Percentiles rank a stretch among this genome's conserved stretches.
Conservation (phyloP, 495 filamentous ascomycete genomes). For the Trichoderma gamsii region DNA sequence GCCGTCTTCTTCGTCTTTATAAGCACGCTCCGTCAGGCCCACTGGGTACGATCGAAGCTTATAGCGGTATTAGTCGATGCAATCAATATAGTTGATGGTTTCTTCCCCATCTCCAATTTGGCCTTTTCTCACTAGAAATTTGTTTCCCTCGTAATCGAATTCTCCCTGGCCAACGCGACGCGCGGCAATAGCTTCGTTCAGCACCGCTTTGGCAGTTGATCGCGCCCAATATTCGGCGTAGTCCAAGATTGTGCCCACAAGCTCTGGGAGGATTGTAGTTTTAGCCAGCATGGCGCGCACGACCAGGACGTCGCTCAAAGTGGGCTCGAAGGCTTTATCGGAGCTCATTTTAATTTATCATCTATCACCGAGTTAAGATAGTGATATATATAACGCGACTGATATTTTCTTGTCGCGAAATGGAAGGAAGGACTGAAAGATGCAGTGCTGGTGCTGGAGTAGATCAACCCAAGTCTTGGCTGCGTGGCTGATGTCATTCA, state of each 20-base stretch:
- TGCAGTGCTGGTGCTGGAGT: no score
- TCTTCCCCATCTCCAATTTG: no score
- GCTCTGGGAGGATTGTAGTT: not conserved
- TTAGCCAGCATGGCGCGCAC: not conserved
- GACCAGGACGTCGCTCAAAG: not conserved
- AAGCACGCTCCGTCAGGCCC: not conserved
- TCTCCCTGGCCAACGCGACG: not conserved
- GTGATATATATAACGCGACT: no score
- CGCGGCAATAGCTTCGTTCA: not conserved
- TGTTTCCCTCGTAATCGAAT: not conserved
- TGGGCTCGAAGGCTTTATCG: not conserved
- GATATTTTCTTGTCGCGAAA: no score
- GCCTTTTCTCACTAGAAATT: not conserved
- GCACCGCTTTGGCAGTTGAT: not conserved
- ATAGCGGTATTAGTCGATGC: not conserved
- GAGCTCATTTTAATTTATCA: not conserved
- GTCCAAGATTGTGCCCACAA: not conserved
- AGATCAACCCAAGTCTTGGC: no score
- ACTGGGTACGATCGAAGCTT: not conserved
- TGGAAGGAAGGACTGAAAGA: no score
- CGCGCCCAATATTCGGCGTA: slow-evolving; percentile 3
- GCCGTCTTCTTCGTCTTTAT: not conserved
- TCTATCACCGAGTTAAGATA: no score
- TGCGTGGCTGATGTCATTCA: no score
- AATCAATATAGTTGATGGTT: no score